A percentile compares a stretch with the other conserved stretches of the same genome.
These are phyloP conservation scores for Claviceps fusiformis DNA, from an alignment of 2,329 filamentous ascomycete species.

Conservation along the genomic window DNA sequence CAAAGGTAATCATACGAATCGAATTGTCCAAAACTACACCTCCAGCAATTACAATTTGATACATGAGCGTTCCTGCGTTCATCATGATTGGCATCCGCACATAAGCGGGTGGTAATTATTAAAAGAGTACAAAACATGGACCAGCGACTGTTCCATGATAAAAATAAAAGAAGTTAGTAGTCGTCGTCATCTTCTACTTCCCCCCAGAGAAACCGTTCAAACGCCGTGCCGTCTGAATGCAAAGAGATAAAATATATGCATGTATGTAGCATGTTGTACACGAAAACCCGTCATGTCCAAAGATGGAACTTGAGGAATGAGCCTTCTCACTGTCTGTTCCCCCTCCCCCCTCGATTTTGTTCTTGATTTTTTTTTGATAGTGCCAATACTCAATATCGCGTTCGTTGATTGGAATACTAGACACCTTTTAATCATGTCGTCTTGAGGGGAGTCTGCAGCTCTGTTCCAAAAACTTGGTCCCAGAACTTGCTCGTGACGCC, in stretches of 20 bases:
- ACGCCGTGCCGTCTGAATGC: constrained; percentile 5
- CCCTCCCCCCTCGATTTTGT: background rate
- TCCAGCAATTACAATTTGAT: background rate
- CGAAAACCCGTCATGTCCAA: background rate
- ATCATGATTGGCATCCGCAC: background rate
- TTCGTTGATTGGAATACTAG: background rate
- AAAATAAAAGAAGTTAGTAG: background rate
- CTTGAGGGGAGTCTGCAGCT: constrained; percentile 39
- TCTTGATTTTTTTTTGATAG: background rate
- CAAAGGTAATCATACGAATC: background rate
- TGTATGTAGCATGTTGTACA: constrained; percentile 6
- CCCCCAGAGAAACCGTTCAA: background rate
- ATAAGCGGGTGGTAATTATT: background rate
- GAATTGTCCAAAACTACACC: background rate
- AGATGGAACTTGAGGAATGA: background rate
- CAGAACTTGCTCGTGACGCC: constrained; percentile 95
- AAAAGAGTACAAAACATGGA: background rate
- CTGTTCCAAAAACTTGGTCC: constrained; percentile 85
- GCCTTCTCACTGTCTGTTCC: background rate
- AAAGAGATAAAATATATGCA: constrained; percentile 1
- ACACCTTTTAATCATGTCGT: constrained; percentile 15
- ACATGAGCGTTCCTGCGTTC: constrained; percentile 1
- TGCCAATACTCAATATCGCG: no score
- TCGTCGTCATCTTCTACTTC: constrained; percentile 1
- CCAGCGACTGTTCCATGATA: background rate